A percentile compares a stretch with the other conserved stretches of the same genome.
Conservation (phyloP, 495 filamentous ascomycete genomes). For the Xylaria sp. region DNA sequence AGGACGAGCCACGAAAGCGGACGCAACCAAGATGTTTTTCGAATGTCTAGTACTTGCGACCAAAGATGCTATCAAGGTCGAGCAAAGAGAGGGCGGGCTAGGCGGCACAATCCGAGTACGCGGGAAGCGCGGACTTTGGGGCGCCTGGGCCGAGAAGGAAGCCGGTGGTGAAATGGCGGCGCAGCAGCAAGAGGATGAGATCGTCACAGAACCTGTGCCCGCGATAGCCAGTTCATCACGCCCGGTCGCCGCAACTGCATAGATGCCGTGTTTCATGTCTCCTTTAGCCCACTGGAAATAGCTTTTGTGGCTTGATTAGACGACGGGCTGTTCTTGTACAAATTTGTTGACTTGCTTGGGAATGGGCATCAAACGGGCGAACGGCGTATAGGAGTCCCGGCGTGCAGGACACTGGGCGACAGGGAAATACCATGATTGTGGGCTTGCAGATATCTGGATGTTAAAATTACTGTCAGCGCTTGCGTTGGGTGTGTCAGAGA, state of each 20-base stretch:
- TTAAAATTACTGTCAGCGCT: constrained; percentile 35
- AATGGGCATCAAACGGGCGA: constrained; percentile 31
- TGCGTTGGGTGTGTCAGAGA: constrained; percentile 22
- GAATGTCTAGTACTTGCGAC: constrained; percentile 94
- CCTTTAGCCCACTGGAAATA: constrained; percentile 12
- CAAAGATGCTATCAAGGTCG: constrained; percentile 97
- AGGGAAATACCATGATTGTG: constrained; percentile 43
- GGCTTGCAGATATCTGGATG: constrained; percentile 34
- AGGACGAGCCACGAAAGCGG: constrained; percentile 74
- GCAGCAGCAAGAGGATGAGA: constrained; percentile 41
- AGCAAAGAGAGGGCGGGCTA: constrained; percentile 76
- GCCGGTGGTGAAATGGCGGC: constrained; percentile 64
- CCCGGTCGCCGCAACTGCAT: constrained; percentile 44
- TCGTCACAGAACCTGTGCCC: constrained; percentile 40
- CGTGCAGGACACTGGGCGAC: constrained; percentile 32
- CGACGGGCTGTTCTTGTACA: constrained; percentile 43
- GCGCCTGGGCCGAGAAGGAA: constrained; percentile 89
- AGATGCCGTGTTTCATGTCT: constrained; percentile 15
- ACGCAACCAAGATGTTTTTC: constrained; percentile 99
- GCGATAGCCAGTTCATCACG: constrained; percentile 44
- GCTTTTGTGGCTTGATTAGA: constrained; percentile 23
- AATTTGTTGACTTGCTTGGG: constrained; percentile 40
- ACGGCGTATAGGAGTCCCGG: constrained; percentile 41
- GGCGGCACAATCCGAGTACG: constrained; percentile 80
- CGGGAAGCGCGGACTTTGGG: constrained; percentile 92